phyloP scores from a whole-genome alignment of 2,329 filamentous ascomycete genomes.

The Bretziella fagacearum region DNA sequence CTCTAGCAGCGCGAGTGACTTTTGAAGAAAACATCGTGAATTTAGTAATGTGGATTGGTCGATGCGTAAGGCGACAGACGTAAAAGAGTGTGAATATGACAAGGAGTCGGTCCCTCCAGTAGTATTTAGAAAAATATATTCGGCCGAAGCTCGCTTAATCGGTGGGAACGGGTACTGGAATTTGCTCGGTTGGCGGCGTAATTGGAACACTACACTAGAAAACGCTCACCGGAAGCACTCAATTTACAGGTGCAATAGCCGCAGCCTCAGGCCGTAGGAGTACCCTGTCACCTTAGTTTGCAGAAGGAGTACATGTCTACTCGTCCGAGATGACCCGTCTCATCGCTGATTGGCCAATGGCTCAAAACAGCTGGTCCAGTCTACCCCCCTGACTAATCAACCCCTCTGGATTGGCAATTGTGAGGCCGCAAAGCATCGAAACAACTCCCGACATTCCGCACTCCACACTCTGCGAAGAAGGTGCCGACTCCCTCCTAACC shows the following conservation, averaged over 20 bases:
- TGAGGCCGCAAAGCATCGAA: slow-evolving; percentile 10
- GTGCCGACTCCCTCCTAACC: no score
- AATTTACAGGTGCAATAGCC: slow-evolving; percentile 8
- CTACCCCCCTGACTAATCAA: slow-evolving; percentile 10
- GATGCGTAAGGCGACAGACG: no score
- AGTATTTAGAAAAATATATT: slow-evolving; percentile 6
- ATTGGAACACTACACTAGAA: slow-evolving; percentile 1
- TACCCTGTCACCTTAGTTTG: slow-evolving; percentile 7
- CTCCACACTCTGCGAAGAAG: no score
- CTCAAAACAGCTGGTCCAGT: neutral
- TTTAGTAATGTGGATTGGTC: no score
- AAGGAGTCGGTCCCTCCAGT: neutral
- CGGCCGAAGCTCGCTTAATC: slow-evolving; percentile 10
- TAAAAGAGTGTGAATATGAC: neutral
- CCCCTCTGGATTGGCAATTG: slow-evolving; percentile 12
- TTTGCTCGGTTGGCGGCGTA: slow-evolving; percentile 5
- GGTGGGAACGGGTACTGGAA: slow-evolving; percentile 4
- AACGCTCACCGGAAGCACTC: neutral
- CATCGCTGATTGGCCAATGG: slow-evolving; percentile 11
- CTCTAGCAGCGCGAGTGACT: slow-evolving; percentile 27
- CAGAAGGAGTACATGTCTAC: slow-evolving; percentile 1
- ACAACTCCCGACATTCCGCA: no score
- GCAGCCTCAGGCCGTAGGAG: neutral
- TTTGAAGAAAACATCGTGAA: slow-evolving; percentile 28
- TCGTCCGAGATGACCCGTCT: slow-evolving; percentile 13